phyloP scores from a whole-genome alignment of 192 early-diverging fungal genomes.

The Backusella psychrophila region DNA sequence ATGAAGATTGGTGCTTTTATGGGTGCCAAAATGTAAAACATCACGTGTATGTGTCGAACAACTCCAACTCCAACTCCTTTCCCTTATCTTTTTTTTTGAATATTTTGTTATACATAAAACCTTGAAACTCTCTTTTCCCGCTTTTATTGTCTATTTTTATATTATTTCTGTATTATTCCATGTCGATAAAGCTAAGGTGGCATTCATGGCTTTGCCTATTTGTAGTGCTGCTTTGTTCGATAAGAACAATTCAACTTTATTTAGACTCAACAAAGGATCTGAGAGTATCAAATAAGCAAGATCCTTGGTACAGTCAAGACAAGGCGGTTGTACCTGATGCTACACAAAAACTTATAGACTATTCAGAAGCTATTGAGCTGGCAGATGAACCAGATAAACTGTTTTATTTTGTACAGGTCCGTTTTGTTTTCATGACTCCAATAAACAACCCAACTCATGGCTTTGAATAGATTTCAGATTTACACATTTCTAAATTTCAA shows the following conservation, averaged over 20 bases:
- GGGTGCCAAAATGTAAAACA: conserved; percentile 54
- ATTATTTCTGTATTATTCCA: neutral
- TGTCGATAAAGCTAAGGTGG: neutral
- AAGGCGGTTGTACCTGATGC: neutral
- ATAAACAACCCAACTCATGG: neutral
- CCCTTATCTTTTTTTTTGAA: neutral
- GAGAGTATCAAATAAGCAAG: conserved; percentile 8
- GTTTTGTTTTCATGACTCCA: neutral
- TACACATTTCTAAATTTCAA: conserved; percentile 78
- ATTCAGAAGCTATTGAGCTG: neutral
- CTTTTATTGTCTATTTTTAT: neutral
- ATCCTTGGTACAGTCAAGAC: conserved; percentile 1
- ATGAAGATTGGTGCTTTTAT: conserved; percentile 71
- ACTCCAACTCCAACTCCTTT: no score
- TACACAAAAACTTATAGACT: neutral
- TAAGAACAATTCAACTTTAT: neutral
- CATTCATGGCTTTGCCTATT: conserved; percentile 1
- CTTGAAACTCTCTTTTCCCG: neutral
- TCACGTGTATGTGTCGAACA: neutral
- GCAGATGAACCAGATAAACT: conserved; percentile 47
- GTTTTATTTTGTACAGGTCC: conserved; percentile 72
- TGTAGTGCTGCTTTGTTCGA: neutral
- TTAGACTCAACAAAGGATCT: conserved; percentile 4
- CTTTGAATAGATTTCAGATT: conserved; percentile 65
- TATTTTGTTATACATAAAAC: neutral